A percentile compares a stretch with the other conserved stretches of the same genome.
phyloP scores from a whole-genome alignment of 2,329 filamentous ascomycete genomes.

The Stachybotrys chlorohalonatus region DNA sequence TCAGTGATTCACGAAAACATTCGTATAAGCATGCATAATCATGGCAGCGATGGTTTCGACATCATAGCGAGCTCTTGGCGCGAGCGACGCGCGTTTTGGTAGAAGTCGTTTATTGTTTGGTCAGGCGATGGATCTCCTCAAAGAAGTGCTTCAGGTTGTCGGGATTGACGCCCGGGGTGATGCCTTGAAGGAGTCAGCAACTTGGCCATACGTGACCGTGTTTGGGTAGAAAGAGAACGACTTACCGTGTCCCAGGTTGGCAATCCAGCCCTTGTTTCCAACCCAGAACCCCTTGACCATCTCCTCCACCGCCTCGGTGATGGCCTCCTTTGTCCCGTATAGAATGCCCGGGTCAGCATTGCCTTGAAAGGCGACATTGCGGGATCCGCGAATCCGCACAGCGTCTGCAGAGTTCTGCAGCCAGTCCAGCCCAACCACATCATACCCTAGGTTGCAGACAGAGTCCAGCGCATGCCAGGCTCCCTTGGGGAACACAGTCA shows the following conservation, averaged over 20 bases:
- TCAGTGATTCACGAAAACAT: neutral
- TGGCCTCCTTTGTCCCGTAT: slow-evolving; percentile 74
- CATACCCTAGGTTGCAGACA: slow-evolving; percentile 79
- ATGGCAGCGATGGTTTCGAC: neutral
- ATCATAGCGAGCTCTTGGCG: too few species aligned
- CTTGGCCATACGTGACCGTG: neutral
- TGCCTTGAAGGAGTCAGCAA: slow-evolving; percentile 35
- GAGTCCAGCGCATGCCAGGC: slow-evolving; percentile 91
- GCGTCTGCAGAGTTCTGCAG: slow-evolving; percentile 81
- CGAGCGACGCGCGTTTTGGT: neutral
- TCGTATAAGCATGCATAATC: neutral
- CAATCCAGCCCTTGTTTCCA: slow-evolving; percentile 88
- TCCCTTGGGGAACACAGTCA: slow-evolving; percentile 97
- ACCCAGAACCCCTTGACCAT: slow-evolving; percentile 81
- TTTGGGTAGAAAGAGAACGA: slow-evolving; percentile 3
- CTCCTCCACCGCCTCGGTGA: slow-evolving; percentile 70
- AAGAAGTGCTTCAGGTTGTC: slow-evolving; percentile 93
- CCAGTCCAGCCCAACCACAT: slow-evolving; percentile 94
- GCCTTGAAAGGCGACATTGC: slow-evolving; percentile 75
- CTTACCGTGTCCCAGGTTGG: slow-evolving; percentile 89
- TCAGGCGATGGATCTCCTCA: slow-evolving; percentile 74
- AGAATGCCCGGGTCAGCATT: slow-evolving; percentile 92
- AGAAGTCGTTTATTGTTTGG: slow-evolving; percentile 27
- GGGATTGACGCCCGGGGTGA: slow-evolving; percentile 90
- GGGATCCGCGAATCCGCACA: slow-evolving; percentile 65